These are phyloP conservation scores for Rhodotorula kratochvilovae DNA, from an alignment of 768 basidiomycete species.

Conservation along the genomic window DNA sequence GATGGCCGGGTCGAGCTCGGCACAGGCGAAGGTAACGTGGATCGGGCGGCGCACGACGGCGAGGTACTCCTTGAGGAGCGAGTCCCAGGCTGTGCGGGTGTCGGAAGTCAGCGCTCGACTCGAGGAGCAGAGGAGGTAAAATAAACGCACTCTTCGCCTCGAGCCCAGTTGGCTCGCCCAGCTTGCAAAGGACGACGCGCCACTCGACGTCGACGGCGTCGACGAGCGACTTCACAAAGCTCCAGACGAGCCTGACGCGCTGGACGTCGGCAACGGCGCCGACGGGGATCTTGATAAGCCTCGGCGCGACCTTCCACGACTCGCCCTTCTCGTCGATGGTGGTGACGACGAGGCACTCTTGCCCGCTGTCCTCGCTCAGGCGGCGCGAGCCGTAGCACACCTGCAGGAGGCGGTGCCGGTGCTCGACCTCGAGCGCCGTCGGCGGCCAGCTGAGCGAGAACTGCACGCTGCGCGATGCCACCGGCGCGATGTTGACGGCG, in stretches of 20 bases:
- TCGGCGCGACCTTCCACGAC: conserved; percentile 26
- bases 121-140: no score
- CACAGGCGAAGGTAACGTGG: conserved; percentile 22
- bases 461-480: neutral
- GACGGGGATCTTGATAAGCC: conserved; percentile 11
- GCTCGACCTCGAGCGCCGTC: conserved; percentile 24
- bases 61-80: conserved; percentile 24
- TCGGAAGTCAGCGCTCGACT: neutral
- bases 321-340: conserved; percentile 37
- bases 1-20: conserved; percentile 23
- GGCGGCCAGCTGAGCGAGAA: conserved; percentile 34
- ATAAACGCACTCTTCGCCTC: conserved; percentile 27
- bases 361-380: neutral
- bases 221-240: conserved; percentile 3
- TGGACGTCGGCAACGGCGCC: conserved; percentile 13
- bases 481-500: conserved; percentile 21
- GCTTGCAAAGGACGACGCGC: conserved; percentile 27
- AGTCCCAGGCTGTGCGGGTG: conserved; percentile 21
- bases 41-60: conserved; percentile 4
- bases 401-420: conserved; percentile 36
- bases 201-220: conserved; percentile 33
- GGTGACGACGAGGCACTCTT: conserved; percentile 24
- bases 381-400: conserved; percentile 18
- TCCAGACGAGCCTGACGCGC: conserved; percentile 24
- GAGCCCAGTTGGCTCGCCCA: conserved; percentile 16